Conservation (phyloP, 106 monocot species). For the Apostasia ramifera region DNA sequence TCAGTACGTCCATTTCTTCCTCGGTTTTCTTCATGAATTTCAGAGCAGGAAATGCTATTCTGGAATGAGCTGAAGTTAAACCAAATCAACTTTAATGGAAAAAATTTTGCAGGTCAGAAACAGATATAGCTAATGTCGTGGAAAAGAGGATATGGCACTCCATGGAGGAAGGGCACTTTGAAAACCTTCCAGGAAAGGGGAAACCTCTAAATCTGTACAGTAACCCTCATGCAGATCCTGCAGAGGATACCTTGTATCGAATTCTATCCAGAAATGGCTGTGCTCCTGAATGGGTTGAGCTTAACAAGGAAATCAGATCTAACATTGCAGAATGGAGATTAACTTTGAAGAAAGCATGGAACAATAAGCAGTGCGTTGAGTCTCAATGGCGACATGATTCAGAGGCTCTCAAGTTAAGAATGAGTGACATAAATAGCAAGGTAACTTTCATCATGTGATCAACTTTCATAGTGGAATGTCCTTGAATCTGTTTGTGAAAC, state of each 20-base stretch:
- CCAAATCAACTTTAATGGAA: too few species aligned
- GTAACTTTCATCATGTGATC: conserved; percentile 8
- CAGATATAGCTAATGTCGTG: conserved; percentile 80
- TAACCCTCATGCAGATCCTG: conserved; percentile 89
- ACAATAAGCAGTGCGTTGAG: conserved; percentile 10
- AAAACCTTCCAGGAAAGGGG: conserved; percentile 90
- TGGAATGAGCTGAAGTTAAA: too few species aligned
- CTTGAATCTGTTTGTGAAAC: neutral
- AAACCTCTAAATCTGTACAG: conserved; percentile 65
- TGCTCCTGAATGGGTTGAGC: conserved; percentile 92
- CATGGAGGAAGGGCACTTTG: conserved; percentile 98
- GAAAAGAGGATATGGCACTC: conserved; percentile 92
- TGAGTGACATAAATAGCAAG: conserved; percentile 71
- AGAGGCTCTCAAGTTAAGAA: conserved; percentile 39
- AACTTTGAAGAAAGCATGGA: conserved; percentile 49
- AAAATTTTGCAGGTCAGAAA: conserved; percentile 54
- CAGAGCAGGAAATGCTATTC: too few species aligned
- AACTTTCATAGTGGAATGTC: neutral
- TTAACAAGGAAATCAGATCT: conserved; percentile 85
- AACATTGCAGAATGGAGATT: conserved; percentile 51
- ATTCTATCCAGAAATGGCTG: conserved; percentile 86
- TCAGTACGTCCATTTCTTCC: neutral
- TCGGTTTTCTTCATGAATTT: too few species aligned
- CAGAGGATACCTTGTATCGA: conserved; percentile 87
- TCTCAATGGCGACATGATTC: conserved; percentile 33